Conservation (phyloP, 305 asterid species). For the Plantago lanceolata region DNA sequence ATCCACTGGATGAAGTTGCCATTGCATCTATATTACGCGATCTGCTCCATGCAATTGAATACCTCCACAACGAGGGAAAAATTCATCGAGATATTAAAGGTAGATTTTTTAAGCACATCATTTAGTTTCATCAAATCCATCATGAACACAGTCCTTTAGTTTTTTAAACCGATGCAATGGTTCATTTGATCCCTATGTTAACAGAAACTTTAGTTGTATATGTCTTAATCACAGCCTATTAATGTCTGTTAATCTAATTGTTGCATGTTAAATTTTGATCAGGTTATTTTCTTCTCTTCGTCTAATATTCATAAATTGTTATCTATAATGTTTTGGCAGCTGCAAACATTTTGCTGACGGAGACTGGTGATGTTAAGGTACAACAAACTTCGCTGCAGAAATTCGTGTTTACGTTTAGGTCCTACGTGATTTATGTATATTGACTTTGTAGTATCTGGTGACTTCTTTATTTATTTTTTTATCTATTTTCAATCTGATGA, state of each 20-base stretch:
- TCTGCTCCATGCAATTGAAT: constrained; percentile 86
- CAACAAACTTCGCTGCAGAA: constrained; percentile 22
- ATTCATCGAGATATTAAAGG: constrained; percentile 98
- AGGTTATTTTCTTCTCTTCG: neutral
- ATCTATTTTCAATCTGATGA: constrained; percentile 18
- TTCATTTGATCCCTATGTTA: constrained; percentile 11
- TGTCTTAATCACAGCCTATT: constrained; percentile 11
- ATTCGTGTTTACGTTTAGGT: constrained; percentile 7
- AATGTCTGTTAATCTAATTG: constrained; percentile 12
- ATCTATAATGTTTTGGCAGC: constrained; percentile 37
- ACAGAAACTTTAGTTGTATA: constrained; percentile 4
- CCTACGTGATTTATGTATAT: constrained; percentile 6
- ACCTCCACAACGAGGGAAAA: constrained; percentile 93
- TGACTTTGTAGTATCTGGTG: constrained; percentile 13
- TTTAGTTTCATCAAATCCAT: constrained; percentile 19
- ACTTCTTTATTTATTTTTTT: constrained; percentile 21
- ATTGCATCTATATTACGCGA: constrained; percentile 89
- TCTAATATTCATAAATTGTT: constrained; percentile 7
- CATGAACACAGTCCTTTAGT: constrained; percentile 13
- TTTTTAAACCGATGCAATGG: constrained; percentile 17
- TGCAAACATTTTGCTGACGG: constrained; percentile 87
- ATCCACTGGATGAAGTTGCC: constrained; percentile 89
- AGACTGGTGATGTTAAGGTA: constrained; percentile 96
- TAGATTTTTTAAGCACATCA: constrained; percentile 28
- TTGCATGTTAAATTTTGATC: constrained; percentile 18